These are phyloP conservation scores for Stygiomarasmius scandens DNA, from an alignment of 1,284 basidiomycete genomes.

Conservation along the genomic window DNA sequence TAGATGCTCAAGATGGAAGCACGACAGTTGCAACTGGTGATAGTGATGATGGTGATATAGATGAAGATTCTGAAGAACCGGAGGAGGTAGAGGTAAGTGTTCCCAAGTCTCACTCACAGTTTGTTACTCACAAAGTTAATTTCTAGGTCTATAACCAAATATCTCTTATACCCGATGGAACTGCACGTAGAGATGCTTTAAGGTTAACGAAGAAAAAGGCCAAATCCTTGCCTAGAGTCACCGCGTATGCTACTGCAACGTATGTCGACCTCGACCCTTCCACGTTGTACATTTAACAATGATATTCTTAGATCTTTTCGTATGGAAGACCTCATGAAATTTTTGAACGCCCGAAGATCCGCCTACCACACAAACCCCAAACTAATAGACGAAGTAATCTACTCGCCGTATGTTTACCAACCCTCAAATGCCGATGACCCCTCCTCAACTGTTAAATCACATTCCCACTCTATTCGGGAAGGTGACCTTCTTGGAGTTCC, in stretches of 20 bases:
- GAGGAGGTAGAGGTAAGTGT: slow-evolving; percentile 69
- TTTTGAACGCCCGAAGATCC: slow-evolving; percentile 79
- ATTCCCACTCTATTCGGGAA: slow-evolving; percentile 32
- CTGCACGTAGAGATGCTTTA: slow-evolving; percentile 88
- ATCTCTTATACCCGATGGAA: slow-evolving; percentile 91
- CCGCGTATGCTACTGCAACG: slow-evolving; percentile 94
- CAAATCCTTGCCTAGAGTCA: slow-evolving; percentile 91
- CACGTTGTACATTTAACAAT: slow-evolving; percentile 2
- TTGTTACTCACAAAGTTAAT: slow-evolving; percentile 10
- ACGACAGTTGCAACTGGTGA: slow-evolving; percentile 59
- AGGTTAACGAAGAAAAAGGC: slow-evolving; percentile 92
- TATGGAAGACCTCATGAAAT: slow-evolving; percentile 84
- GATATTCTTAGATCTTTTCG: slow-evolving; percentile 72
- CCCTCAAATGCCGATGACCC: slow-evolving; percentile 30
- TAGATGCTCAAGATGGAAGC: slow-evolving; percentile 45
- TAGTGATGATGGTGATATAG: slow-evolving; percentile 74
- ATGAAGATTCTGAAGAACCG: slow-evolving; percentile 61
- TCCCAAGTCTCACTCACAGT: slow-evolving; percentile 6
- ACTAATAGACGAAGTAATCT: slow-evolving; percentile 80
- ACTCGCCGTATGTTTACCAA: slow-evolving; percentile 82
- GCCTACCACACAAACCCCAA: slow-evolving; percentile 87
- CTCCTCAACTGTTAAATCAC: slow-evolving; percentile 2
- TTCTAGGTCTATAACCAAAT: slow-evolving; percentile 85
- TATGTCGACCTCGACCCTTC: slow-evolving; percentile 39
- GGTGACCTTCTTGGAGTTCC: slow-evolving; percentile 76